phyloP scores from a whole-genome alignment of 345 rosid genomes.

The Populus euphratica region DNA sequence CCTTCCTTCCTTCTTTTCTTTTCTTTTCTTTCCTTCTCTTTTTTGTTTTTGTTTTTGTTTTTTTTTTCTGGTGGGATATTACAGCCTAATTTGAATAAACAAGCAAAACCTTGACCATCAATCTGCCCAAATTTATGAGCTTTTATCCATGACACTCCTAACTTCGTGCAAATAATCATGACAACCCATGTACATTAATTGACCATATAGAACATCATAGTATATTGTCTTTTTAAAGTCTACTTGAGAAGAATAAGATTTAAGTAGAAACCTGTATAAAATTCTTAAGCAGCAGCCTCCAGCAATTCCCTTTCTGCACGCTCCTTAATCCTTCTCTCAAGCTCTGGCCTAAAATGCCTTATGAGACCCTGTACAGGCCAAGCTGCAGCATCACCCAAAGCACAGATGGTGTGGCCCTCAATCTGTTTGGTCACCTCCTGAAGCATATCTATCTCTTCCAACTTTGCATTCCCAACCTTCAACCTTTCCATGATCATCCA shows the following conservation, averaged over 20 bases:
- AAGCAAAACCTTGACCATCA: neutral
- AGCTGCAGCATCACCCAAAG: slow-evolving; percentile 98
- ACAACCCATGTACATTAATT: neutral
- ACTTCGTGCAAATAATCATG: neutral
- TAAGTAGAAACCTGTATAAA: slow-evolving; percentile 28
- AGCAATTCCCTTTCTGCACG: slow-evolving; percentile 88
- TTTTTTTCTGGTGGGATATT: neutral
- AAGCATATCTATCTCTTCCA: slow-evolving; percentile 98
- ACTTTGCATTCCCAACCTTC: slow-evolving; percentile 90
- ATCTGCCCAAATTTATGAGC: neutral
- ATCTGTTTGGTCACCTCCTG: slow-evolving; percentile 98
- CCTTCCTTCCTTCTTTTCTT: no score
- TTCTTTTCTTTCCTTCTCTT: no score
- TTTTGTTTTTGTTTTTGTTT: neutral
- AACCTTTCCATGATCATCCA: slow-evolving; percentile 99
- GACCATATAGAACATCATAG: neutral
- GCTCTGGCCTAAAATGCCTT: slow-evolving; percentile 95
- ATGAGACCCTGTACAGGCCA: slow-evolving; percentile 99
- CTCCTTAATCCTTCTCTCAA: slow-evolving; percentile 88
- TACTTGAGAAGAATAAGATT: neutral
- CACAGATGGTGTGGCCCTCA: slow-evolving; percentile 98
- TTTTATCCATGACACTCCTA: neutral
- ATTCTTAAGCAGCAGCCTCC: slow-evolving; percentile 71
- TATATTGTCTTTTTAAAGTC: neutral
- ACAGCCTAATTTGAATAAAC: neutral